Evolutionary conservation across 306 rosid genomes (phyloP).

Genomic region (Cicer judaicum): DNA sequence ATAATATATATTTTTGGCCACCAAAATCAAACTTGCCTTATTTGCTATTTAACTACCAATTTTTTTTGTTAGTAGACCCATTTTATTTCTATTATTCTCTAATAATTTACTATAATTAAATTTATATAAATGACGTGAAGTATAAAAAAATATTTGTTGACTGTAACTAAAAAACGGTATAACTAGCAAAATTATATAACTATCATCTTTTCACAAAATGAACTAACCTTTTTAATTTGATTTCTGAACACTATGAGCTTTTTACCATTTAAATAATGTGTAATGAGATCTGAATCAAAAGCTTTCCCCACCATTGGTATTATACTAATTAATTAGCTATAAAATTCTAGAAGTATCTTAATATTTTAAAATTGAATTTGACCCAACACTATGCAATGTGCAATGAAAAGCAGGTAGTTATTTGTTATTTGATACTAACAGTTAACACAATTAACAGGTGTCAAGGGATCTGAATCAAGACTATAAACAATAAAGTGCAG

Average conservation of each 20-base stretch:
- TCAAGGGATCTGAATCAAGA: constrained; percentile 36
- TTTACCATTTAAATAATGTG: constrained; percentile 31
- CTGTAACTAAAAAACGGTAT: no score
- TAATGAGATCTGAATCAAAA: constrained; percentile 54
- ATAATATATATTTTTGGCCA: no score
- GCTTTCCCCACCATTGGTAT: constrained; percentile 23
- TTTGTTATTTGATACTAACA: neutral
- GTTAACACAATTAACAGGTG: constrained; percentile 41
- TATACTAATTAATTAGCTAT: neutral
- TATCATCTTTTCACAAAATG: constrained; percentile 24
- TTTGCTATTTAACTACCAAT: no score
- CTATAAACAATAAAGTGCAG: neutral
- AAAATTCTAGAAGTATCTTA: neutral
- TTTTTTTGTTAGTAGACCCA: no score
- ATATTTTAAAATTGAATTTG: neutral
- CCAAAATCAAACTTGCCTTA: no score
- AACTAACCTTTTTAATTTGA: constrained; percentile 8
- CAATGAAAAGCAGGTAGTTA: constrained; percentile 5
- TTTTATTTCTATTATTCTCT: no score
- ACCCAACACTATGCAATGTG: neutral
- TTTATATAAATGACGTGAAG: no score
- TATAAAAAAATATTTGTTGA: no score
- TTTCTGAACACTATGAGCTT: constrained; percentile 7
- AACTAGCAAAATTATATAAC: constrained; percentile 1
- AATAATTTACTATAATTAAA: no score